Evolutionary conservation across 2,329 filamentous ascomycete genomes (phyloP), one percentile per base, ranked within the genome.

Genomic region (Nemania bipapillata): DNA sequence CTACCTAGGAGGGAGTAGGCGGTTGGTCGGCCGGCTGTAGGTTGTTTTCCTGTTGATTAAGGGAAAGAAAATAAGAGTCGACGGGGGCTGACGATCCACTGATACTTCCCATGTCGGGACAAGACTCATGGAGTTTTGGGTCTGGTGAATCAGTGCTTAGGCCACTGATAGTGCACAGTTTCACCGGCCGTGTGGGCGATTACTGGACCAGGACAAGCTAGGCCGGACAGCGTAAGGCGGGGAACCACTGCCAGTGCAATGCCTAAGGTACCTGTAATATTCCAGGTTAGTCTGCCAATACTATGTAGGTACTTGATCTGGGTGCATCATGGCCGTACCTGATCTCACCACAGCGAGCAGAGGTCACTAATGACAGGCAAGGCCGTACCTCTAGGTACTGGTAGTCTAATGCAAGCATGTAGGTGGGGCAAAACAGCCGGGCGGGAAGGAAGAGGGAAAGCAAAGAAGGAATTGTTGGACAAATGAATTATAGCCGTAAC

Each of bases 51-150:
- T 35, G 54, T 61, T 55, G 64, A 62, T 68, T 66, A 37, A 65
- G 60, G 57, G 68, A 68, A 72, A 58, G 68, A 70, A 70, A 65
- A 68, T 68, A 70, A 72, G 53, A 70, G 57, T 26, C 47, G 42
- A 56, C 53, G 70, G 70, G 68, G 65, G 69, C 63, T 52, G 63
- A 68, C 69, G 66, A 70, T 72, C 70, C 70, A 72, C 70, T 62
- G 52, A 55, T 53, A 64, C 62, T 66, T 70, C 70, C 68, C 62
- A 59, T 30, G 52, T 68, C 45, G 45, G 68, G 65, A 59, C 68
- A 70, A 66, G 68, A 49, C 69, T 54, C 50, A 20, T 63, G 62
- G 55, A 60, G 50, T 54, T 61, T 53, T 55, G 58, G 57, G 47
- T 45, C 47, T 47, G 28, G 47, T 47, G 8, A 58, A 55, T 60